Evolutionary conservation across 129 eudicot genomes (phyloP), one percentile per base, ranked within the genome.

Genomic region (Rutidosis leptorrhynchoides): DNA sequence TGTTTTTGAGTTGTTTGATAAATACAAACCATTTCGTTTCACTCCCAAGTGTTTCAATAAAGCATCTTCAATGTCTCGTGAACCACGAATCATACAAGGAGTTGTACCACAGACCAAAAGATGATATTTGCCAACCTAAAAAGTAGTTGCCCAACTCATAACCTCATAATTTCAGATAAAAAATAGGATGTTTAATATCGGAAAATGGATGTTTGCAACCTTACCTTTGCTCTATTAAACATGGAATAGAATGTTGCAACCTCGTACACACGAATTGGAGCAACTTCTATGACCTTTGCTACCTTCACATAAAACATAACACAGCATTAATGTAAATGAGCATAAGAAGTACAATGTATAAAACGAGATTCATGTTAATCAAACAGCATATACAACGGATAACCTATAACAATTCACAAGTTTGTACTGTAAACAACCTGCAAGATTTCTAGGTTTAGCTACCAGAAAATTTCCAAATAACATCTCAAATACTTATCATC

Each of bases 91-190:
- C 99, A 94, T 94, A 77, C 99, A 94, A 64, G 99, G 99, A 54
- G 99, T 86, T 29, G 99, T 94, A 61, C 99, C 99, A 79, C 99
- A 94, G 19, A 94, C 99, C 85, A 94, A 84, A 82, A 94, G 99
- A 77, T 94, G 99, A 83, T 94, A 94, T 49, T 87, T 86, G 6
- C 99, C 99, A 60, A 94, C 99, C 99, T 94, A 72, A n/a, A 83
- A 70, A n/a, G 28, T 23, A 49, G 24, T 62, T 11, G 43, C 60
- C 45, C 1, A 72, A 29, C 56, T 68, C 62, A 62, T 51, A 54
- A 37, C 29, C 67, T 55, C 20, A 5, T 12, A 51, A 59, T 6
- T 65, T 49, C 57, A 58, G 16, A 69, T 15, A 70, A n/a, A n/a
- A 46, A 76, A 40, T n/a, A n/a, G n/a, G n/a, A n/a, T n/a, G n/a